These are phyloP conservation scores for Phytopythium cucurbitacearum DNA, from an alignment of 352 stramenopile genomes.

Conservation along the genomic window DNA sequence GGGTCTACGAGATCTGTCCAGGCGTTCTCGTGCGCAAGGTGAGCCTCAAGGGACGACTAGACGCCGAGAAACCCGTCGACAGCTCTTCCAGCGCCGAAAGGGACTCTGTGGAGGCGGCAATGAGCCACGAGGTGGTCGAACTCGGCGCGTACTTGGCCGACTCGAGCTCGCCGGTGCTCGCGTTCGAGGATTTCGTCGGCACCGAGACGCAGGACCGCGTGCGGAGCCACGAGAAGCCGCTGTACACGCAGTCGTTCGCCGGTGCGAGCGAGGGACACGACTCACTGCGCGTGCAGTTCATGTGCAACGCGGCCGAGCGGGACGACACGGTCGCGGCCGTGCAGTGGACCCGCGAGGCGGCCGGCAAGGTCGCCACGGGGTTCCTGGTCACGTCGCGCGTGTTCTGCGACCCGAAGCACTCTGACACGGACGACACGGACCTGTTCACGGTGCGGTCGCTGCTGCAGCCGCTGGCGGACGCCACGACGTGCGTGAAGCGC, in stretches of 20 bases:
- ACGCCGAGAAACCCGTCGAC: neutral
- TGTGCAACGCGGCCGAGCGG: conserved; percentile 41
- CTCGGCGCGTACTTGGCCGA: conserved; percentile 36
- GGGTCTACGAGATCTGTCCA: conserved; percentile 69
- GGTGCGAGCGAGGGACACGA: conserved; percentile 4
- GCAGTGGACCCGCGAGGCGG: conserved; percentile 22
- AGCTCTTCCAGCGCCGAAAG: conserved; percentile 3
- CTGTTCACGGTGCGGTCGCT: conserved; percentile 47
- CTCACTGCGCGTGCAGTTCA: conserved; percentile 60
- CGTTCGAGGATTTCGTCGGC: conserved; percentile 44
- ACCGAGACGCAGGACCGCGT: conserved; percentile 43
- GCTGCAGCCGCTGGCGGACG: conserved; percentile 41
- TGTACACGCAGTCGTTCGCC: conserved; percentile 67
- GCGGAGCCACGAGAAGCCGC: conserved; percentile 23
- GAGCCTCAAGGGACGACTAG: conserved; percentile 14
- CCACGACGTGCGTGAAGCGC: conserved; percentile 61
- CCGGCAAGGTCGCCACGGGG: conserved; percentile 16
- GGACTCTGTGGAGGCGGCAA: conserved; percentile 3
- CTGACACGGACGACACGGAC: conserved; percentile 39
- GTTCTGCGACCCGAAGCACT: conserved; percentile 62
- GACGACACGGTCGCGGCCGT: conserved; percentile 46
- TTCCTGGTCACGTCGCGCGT: conserved; percentile 63
- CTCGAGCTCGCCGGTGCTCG: conserved; percentile 14
- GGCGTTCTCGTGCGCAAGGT: conserved; percentile 53
- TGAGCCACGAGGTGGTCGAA: conserved; percentile 28